phyloP scores from a whole-genome alignment of 768 basidiomycete species.

The Leccinum rimulosum region DNA sequence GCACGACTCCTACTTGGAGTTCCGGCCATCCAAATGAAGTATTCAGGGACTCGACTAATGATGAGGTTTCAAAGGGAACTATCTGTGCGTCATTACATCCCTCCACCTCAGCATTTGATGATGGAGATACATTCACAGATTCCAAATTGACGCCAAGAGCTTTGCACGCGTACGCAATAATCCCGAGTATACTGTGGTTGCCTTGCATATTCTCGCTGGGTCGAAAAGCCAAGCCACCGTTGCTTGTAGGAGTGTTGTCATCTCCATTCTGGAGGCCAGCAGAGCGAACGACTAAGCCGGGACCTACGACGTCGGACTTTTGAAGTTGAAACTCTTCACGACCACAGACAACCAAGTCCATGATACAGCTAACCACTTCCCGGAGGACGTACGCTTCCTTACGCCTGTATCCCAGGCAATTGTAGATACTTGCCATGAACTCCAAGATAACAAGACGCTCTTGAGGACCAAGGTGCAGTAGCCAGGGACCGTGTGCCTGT shows the following conservation, averaged over 20 bases:
- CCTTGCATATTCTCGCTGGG: conserved; percentile 74
- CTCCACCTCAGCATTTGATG: conserved; percentile 24
- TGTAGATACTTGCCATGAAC: conserved; percentile 69
- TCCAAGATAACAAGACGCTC: conserved; percentile 74
- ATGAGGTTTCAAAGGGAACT: conserved; percentile 38
- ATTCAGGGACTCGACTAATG: conserved; percentile 33
- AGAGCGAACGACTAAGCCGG: conserved; percentile 51
- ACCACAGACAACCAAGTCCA: conserved; percentile 86
- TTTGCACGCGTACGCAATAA: conserved; percentile 73
- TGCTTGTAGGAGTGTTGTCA: conserved; percentile 13
- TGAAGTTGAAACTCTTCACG: conserved; percentile 60
- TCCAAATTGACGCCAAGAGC: conserved; percentile 82
- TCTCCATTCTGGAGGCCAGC: conserved; percentile 35
- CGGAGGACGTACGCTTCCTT: conserved; percentile 87
- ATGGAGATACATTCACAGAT: conserved; percentile 53
- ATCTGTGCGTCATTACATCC: conserved; percentile 4
- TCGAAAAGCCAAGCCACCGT: conserved; percentile 65
- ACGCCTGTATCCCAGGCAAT: conserved; percentile 77
- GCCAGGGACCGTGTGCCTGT: conserved; percentile 83
- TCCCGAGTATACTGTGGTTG: conserved; percentile 73
- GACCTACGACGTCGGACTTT: conserved; percentile 33
- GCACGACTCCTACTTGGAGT: conserved; percentile 88
- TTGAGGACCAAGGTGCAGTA: conserved; percentile 72
- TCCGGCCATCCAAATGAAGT: conserved; percentile 90
- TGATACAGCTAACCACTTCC: conserved; percentile 79